Evolutionary conservation across 2,329 filamentous ascomycete genomes (phyloP), one percentile per base, ranked within the genome.

Genomic region (Alternaria alternata): DNA sequence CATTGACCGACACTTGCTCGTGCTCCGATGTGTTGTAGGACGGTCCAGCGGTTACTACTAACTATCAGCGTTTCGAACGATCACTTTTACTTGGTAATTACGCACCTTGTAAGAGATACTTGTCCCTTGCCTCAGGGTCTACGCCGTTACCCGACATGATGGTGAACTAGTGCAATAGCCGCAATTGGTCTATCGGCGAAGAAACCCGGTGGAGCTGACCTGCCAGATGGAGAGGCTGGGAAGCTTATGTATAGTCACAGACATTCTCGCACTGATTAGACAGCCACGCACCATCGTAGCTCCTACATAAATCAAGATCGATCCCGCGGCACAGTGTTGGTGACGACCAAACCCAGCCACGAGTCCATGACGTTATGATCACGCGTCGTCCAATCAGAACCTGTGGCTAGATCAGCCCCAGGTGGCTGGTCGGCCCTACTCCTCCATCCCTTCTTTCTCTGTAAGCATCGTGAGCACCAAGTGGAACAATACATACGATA

Each of bases 1-100:
- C 65, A 54, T 79, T 79, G 38, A 79, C 77, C 18, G 70, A 62
- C 30, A 79, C 68, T 42, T 72, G 64, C 5, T 53, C 52, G 62
- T 79, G 77, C 1, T 72, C 74, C 1, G 66, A 68, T 4, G 66
- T 28, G 53, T 76, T 66, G 56, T 78, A 78, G 0, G 73, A 70
- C 12, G 77, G 71, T 20, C 77, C 77, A 3, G 75, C 73, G 7
- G 76, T 78, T n/a, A 79, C 73, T 72, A n/a, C 42, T 20, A 3
- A 12, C 43, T 20, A 54, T 60, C 34, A 51, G 30, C 18, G 7
- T 8, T 39, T 24, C 6, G 28, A 1, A 11, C 12, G 30, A n/a
- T 22, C 6, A 12, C 18, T 11, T 28, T 7, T 12, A 18, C 11
- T 22, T n/a, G 5, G 36, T 3, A 5, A 2, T 22, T 9, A 28